Percentiles rank a stretch among this genome's conserved stretches.
phyloP scores from a whole-genome alignment of 2,329 filamentous ascomycete species.

The Emmonsia crescens region DNA sequence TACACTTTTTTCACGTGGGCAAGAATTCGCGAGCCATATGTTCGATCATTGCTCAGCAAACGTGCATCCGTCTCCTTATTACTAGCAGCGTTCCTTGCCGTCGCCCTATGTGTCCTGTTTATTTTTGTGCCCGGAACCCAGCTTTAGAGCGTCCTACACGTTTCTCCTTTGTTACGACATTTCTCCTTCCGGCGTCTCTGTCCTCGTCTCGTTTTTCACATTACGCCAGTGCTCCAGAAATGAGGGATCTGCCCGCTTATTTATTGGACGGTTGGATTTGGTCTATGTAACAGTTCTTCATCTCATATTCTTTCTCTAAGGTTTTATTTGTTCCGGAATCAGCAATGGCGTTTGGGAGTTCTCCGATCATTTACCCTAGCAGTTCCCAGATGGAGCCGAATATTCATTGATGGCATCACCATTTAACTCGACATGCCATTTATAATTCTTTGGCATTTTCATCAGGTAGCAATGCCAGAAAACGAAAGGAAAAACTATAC shows the following conservation, averaged over 20 bases:
- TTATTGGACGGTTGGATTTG: neutral
- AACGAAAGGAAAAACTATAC: neutral
- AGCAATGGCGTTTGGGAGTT: slow-evolving; percentile 3
- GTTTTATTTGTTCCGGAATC: neutral
- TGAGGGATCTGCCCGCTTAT: neutral
- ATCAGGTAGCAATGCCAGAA: neutral
- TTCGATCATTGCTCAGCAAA: slow-evolving; percentile 73
- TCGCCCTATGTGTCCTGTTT: slow-evolving; percentile 78
- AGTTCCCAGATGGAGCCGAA: neutral
- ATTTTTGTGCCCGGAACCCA: slow-evolving; percentile 79
- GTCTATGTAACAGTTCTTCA: neutral
- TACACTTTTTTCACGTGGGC: slow-evolving; percentile 93
- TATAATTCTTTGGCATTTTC: neutral
- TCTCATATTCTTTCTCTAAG: neutral
- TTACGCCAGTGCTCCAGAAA: neutral
- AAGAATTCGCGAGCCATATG: slow-evolving; percentile 78
- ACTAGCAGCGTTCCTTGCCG: slow-evolving; percentile 64
- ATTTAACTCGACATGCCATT: neutral
- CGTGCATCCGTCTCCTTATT: slow-evolving; percentile 71
- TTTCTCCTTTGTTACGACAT: neutral
- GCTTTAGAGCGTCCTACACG: slow-evolving; percentile 18
- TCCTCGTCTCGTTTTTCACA: neutral
- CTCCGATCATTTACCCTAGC: neutral
- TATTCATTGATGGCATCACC: neutral
- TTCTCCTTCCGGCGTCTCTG: slow-evolving; percentile 1